Evolutionary conservation across 331 rosid genomes (phyloP).

Genomic region (Malus hybrid): DNA sequence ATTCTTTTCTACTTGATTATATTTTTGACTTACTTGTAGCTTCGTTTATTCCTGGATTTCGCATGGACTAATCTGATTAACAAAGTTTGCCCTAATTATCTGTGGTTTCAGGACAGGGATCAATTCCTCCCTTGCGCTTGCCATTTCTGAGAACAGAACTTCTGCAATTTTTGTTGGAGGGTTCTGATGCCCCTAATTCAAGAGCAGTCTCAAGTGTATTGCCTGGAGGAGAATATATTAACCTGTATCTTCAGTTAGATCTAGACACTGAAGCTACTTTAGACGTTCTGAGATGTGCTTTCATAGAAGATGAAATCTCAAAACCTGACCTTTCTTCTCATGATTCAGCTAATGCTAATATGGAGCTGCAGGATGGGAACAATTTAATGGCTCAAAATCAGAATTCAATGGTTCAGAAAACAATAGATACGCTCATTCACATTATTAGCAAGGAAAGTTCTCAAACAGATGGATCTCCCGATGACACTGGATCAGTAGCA

Average conservation of each 20-base stretch:
- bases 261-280: conserved; percentile 81
- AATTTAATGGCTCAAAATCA: conserved; percentile 27
- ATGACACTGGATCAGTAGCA: conserved; percentile 26
- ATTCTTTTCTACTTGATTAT: neutral
- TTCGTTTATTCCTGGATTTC: neutral
- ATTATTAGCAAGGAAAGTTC: conserved; percentile 40
- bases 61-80: neutral
- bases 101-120: conserved; percentile 69
- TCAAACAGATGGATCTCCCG: conserved; percentile 37
- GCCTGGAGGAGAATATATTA: conserved; percentile 32
- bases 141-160: conserved; percentile 82
- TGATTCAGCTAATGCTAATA: conserved; percentile 26
- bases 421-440: conserved; percentile 61
- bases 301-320: conserved; percentile 47
- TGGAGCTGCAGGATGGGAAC: conserved; percentile 27
- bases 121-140: conserved; percentile 54
- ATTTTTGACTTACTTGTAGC: neutral
- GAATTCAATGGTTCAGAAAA: conserved; percentile 56
- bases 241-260: conserved; percentile 64
- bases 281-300: conserved; percentile 69
- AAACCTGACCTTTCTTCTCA: conserved; percentile 27
- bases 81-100: neutral
- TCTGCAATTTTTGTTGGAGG: conserved; percentile 63
- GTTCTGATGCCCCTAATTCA: conserved; percentile 37
- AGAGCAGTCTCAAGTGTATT: conserved; percentile 30